phyloP scores from a whole-genome alignment of 495 filamentous ascomycete genomes.

The Aspergillus ellipticus region DNA sequence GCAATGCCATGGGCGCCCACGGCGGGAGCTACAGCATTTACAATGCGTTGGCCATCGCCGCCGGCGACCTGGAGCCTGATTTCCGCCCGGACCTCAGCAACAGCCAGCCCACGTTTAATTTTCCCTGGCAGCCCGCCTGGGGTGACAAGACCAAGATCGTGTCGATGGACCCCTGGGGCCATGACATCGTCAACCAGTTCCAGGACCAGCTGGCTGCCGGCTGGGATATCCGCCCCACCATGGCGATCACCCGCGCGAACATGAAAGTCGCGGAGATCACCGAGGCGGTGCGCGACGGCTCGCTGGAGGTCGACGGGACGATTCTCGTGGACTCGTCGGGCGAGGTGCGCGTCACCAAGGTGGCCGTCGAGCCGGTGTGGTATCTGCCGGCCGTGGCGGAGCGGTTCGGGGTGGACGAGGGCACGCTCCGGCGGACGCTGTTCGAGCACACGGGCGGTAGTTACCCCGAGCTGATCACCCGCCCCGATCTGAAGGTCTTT shows the following conservation, averaged over 20 bases:
- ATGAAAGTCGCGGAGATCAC: conserved; percentile 96
- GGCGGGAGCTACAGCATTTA: conserved; percentile 98
- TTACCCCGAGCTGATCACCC: conserved; percentile 88
- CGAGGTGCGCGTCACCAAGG: conserved; percentile 93
- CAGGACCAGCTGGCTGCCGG: conserved; percentile 52
- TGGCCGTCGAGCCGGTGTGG: conserved; percentile 95
- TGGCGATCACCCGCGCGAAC: conserved; percentile 90
- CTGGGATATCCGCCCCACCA: conserved; percentile 92
- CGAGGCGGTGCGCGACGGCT: conserved; percentile 73
- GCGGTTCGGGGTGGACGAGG: conserved; percentile 92
- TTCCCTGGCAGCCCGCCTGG: conserved; percentile 90
- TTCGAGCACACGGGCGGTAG: conserved; percentile 96
- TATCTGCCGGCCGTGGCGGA: conserved; percentile 94
- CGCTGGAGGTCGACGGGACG: conserved; percentile 81
- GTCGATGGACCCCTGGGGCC: conserved; percentile 93
- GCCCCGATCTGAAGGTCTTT: conserved; percentile 92
- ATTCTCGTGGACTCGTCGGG: conserved; percentile 80
- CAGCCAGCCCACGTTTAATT: conserved; percentile 82
- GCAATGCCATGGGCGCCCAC: conserved; percentile 88
- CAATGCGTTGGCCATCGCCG: conserved; percentile 88
- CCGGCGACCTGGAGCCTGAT: conserved; percentile 77
- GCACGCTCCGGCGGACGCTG: conserved; percentile 73
- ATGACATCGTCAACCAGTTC: conserved; percentile 55
- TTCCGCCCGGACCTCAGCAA: conserved; percentile 94
- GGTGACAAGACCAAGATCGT: conserved; percentile 91